Base-by-base conservation (phyloP, 805 yeast genomes). In the Hanseniaspora thailandica region DNA sequence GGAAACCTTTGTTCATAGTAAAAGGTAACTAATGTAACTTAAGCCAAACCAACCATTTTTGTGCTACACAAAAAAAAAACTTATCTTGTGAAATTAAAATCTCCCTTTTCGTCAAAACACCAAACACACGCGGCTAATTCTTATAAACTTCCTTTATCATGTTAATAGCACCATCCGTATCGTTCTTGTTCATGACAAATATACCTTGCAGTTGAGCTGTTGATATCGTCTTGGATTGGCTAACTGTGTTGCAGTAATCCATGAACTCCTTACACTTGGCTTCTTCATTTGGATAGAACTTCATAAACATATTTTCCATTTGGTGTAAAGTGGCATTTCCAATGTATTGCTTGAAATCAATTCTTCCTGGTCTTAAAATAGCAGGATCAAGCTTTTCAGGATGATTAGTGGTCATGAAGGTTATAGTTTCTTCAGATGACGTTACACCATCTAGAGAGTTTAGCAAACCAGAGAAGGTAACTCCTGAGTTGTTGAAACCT, bases 331-430 rank as follows among this genome's bases (percentile, higher is more conserved):
- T 75, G n/a, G 97, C 97, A 66, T 90, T 86, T 59, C 85, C 93
- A 38, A 93, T 77, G 61, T 82, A 71, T 20, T 81, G 82, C 68
- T 87, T 86, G 66, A 75, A 81, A 64, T 93, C 98, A 31, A 93
- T 82, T 67, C 98, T 76, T 2, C 98, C 98, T 0, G 98, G 98
- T 58, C 98, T 76, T 65, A 93, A 70, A 43, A 93, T 75, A 0
- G 98, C 98, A 1, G 96, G 87, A 62, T 93, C 98, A 36, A 93
- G 71, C 57, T 79, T 79, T 57, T 93, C 97, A 0, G 97, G 96
- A 63, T 93, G 98, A 67, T 93, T 93, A 20, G 98, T 90, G 20
- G 98, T 93, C 98, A 93, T 93, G 67, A 93, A 93, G 0, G 97
- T 90, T 33, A 93, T 75, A 45, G 96, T 84, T 63, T 93, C 97